Percentiles rank a stretch among this genome's conserved stretches.
Conservation (phyloP, 768 basidiomycete genomes). For the Polyporus arcularius region DNA sequence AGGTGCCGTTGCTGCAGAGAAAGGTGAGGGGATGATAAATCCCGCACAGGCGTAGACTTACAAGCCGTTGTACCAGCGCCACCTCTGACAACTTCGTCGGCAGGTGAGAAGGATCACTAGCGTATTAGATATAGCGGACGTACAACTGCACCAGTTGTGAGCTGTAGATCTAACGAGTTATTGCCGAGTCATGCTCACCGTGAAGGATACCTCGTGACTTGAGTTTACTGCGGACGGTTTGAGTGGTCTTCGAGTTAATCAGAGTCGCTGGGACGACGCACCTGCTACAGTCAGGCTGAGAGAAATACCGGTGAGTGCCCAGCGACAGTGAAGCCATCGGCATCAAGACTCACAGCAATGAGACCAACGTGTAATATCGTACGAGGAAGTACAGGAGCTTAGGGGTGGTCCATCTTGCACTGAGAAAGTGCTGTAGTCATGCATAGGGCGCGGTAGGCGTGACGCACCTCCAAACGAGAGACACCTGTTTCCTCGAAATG, state of each 20-base stretch:
- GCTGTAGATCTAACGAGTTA: neutral
- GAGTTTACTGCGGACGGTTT: neutral
- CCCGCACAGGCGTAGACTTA: neutral
- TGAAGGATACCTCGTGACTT: neutral
- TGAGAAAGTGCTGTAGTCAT: neutral
- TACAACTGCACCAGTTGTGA: neutral
- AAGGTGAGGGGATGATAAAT: neutral
- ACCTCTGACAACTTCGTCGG: neutral
- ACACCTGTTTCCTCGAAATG: neutral
- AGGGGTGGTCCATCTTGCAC: conserved; percentile 5
- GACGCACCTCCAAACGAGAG: conserved; percentile 8
- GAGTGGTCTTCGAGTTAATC: neutral
- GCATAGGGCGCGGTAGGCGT: neutral
- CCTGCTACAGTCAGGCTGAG: neutral
- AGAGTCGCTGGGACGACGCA: too few relatives aligned
- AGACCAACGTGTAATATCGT: conserved; percentile 10
- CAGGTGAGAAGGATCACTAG: neutral
- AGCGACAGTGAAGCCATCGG: neutral
- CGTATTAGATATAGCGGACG: neutral
- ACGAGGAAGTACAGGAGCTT: conserved; percentile 11
- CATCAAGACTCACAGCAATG: conserved; percentile 1
- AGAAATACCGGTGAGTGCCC: neutral
- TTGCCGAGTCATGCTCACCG: neutral
- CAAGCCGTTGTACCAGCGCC: conserved; percentile 12
- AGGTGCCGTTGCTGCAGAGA: conserved; percentile 3